These are phyloP conservation scores for Ceriops decandra DNA, from an alignment of 345 rosid species.

Conservation along the genomic window DNA sequence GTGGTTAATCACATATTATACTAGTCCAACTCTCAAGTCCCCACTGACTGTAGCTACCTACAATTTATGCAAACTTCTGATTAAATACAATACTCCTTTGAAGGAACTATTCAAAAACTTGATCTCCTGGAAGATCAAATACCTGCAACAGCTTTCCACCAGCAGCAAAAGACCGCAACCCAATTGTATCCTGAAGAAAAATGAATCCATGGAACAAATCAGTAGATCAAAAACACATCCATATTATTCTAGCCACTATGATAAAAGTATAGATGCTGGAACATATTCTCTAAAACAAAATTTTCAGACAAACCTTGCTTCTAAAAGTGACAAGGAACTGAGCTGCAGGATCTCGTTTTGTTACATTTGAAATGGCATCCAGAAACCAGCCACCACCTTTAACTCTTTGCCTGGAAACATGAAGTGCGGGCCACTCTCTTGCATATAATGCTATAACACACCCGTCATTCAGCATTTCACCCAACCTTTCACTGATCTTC, in stretches of 20 bases:
- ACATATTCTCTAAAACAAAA: conserved; percentile 3
- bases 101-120: conserved; percentile 1
- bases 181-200: conserved; percentile 75
- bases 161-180: conserved; percentile 96
- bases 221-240: conserved; percentile 2
- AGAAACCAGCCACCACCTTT: conserved; percentile 99
- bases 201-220: conserved; percentile 14
- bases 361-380: conserved; percentile 77
- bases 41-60: too few relatives aligned
- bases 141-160: conserved; percentile 99
- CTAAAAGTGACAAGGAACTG: conserved; percentile 87
- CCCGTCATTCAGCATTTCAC: conserved; percentile 80
- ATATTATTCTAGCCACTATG: not conserved
- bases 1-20: too few relatives aligned
- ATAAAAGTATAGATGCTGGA: not conserved
- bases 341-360: conserved; percentile 96
- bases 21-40: too few relatives aligned
- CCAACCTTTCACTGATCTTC: conserved; percentile 51
- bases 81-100: not conserved
- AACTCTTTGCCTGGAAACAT: conserved; percentile 87
- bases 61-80: too few relatives aligned
- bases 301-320: conserved; percentile 60
- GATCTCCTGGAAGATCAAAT: conserved; percentile 7
- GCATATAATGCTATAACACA: conserved; percentile 79
- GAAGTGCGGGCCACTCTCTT: conserved; percentile 65